Conservation (phyloP, 306 rosid species). For the Rosa multiflora region DNA sequence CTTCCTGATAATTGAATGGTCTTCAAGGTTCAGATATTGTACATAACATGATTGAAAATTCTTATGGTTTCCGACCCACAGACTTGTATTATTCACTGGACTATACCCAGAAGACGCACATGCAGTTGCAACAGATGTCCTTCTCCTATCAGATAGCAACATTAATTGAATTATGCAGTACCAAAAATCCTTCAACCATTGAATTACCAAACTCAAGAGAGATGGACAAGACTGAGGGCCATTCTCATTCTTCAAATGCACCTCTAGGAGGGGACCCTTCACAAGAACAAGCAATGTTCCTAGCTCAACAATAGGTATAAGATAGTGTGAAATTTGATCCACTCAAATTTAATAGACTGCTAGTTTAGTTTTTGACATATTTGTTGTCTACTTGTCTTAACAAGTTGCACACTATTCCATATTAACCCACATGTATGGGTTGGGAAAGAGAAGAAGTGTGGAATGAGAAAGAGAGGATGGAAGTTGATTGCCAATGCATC, state of each 20-base stretch:
- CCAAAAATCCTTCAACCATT: neutral
- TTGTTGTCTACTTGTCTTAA: neutral
- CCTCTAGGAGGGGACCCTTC: neutral
- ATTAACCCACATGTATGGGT: neutral
- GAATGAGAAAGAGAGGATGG: constrained; percentile 1
- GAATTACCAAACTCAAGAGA: constrained; percentile 11
- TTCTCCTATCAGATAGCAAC: neutral
- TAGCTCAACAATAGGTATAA: neutral
- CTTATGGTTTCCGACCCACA: neutral
- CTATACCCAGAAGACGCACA: neutral
- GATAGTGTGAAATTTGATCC: constrained; percentile 5
- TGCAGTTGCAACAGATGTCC: constrained; percentile 3
- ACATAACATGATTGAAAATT: neutral
- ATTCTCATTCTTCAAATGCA: neutral
- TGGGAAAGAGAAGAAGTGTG: neutral
- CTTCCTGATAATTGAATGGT: neutral
- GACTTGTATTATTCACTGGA: neutral
- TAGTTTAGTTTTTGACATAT: neutral
- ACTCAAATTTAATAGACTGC: neutral
- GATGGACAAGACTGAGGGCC: constrained; percentile 6
- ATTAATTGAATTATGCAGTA: neutral
- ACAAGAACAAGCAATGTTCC: neutral
- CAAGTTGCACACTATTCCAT: neutral
- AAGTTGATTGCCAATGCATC: neutral
- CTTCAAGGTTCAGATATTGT: neutral